Conservation (phyloP, 2,329 filamentous ascomycete genomes). For the Talaromyces marneffei region DNA sequence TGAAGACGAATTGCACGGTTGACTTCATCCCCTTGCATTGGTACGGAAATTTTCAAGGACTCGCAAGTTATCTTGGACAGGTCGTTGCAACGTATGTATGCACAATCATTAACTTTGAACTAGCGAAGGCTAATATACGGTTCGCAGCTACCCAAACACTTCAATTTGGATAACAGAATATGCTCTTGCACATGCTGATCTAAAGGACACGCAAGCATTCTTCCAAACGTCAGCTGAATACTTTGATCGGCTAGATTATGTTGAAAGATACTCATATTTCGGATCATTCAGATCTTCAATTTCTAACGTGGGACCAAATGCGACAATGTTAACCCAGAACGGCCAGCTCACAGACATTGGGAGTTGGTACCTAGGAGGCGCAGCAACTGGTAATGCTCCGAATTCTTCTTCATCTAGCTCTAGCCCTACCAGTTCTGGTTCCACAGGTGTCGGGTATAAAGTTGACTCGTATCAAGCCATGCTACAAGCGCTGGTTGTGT, state of each 20-base stretch:
- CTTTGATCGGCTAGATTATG: conserved; percentile 14
- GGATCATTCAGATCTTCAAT: conserved; percentile 10
- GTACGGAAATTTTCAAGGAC: conserved; percentile 12
- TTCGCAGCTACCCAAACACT: conserved; percentile 10
- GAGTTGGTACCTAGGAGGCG: conserved; percentile 13
- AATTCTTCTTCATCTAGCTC: conserved; percentile 1
- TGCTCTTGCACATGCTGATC: conserved; percentile 3
- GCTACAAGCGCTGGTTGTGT: background rate
- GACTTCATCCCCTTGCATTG: conserved; percentile 13
- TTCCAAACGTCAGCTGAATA: conserved; percentile 13
- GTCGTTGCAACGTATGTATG: conserved; percentile 10
- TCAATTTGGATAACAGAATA: conserved; percentile 14
- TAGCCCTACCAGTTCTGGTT: background rate
- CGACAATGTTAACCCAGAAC: conserved; percentile 10
- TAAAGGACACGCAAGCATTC: conserved; percentile 7
- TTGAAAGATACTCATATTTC: conserved; percentile 14
- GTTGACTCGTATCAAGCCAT: background rate
- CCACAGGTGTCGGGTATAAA: background rate
- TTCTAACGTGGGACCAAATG: conserved; percentile 12
- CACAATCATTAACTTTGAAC: background rate
- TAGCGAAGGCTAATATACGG: background rate
- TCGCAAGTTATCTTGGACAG: conserved; percentile 11
- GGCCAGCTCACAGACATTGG: conserved; percentile 13
- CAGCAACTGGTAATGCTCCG: conserved; percentile 10
- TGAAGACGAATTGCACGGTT: conserved; percentile 10